Evolutionary conservation across 495 filamentous ascomycete genomes (phyloP).

Genomic region (Annulohypoxylon maeteangense): DNA sequence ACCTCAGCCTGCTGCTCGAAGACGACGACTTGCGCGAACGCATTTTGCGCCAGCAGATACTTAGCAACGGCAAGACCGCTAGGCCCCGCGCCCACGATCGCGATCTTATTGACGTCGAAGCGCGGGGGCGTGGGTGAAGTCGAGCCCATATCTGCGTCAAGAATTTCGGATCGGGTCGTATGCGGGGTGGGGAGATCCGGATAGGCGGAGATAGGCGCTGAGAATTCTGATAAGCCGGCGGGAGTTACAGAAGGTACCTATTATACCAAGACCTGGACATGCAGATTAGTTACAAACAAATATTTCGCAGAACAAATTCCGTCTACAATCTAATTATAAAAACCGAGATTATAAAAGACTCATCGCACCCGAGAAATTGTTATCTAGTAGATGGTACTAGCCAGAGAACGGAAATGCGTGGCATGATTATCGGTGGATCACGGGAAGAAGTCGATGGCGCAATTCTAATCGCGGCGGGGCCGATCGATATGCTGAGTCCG

Average conservation of each 20-base stretch:
- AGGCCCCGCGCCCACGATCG: conserved; percentile 77
- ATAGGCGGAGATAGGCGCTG: neutral
- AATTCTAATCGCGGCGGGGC: conserved; percentile 27
- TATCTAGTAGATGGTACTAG: neutral
- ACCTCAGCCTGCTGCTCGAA: conserved; percentile 81
- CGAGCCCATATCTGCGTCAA: conserved; percentile 43
- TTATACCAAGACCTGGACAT: neutral
- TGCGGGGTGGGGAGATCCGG: neutral
- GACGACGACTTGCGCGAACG: conserved; percentile 76
- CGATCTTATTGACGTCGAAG: conserved; percentile 64
- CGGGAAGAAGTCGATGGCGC: conserved; percentile 21
- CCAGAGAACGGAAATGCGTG: conserved; percentile 2
- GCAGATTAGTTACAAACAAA: neutral
- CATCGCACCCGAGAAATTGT: neutral
- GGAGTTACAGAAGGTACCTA: neutral
- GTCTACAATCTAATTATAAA: neutral
- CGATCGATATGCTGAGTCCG: conserved; percentile 18
- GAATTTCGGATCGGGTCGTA: neutral
- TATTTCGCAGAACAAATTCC: neutral
- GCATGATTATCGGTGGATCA: conserved; percentile 16
- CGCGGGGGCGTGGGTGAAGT: neutral
- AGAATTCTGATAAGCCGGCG: neutral
- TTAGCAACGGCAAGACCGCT: conserved; percentile 75
- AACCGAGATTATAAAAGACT: neutral
- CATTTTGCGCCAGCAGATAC: conserved; percentile 77